These are phyloP conservation scores for Wallacemonas sp. DNA, from an alignment of 208 protist species.

Conservation along the genomic window DNA sequence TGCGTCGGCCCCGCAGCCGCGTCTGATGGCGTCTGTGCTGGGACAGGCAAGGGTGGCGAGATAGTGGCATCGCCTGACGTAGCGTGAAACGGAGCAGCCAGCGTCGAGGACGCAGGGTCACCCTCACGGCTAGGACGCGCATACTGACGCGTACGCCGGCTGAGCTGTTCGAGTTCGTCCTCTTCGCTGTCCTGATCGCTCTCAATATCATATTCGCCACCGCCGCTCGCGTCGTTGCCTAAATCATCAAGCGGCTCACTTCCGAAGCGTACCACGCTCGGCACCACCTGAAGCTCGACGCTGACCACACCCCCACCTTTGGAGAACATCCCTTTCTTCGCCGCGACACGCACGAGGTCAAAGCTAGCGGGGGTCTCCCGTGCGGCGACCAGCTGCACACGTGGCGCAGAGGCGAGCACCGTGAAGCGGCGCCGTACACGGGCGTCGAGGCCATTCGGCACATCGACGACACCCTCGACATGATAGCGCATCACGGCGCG, in stretches of 20 bases:
- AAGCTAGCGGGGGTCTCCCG: neutral
- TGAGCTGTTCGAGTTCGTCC: too few relatives aligned
- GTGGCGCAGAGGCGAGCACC: conserved; percentile 4
- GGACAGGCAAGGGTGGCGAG: too few relatives aligned
- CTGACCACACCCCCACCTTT: neutral
- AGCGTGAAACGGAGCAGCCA: too few relatives aligned
- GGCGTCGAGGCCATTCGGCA: conserved; percentile 42
- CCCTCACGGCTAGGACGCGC: too few relatives aligned
- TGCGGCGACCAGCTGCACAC: neutral
- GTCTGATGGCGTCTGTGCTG: too few relatives aligned
- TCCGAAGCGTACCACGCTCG: conserved; percentile 4
- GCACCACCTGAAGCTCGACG: neutral
- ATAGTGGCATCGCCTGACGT: too few relatives aligned
- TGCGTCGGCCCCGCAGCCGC: too few relatives aligned
- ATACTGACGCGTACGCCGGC: too few relatives aligned
- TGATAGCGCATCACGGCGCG: conserved; percentile 26
- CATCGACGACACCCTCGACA: conserved; percentile 30
- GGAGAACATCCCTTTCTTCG: neutral
- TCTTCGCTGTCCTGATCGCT: neutral
- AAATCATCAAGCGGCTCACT: conserved; percentile 6
- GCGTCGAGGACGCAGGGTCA: too few relatives aligned
- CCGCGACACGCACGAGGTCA: neutral
- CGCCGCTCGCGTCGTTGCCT: neutral
- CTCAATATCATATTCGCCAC: neutral
- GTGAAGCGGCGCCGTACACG: conserved; percentile 12